phyloP scores from a whole-genome alignment of 371 early-diverging fungal genomes.

The Mortierella sp. region DNA sequence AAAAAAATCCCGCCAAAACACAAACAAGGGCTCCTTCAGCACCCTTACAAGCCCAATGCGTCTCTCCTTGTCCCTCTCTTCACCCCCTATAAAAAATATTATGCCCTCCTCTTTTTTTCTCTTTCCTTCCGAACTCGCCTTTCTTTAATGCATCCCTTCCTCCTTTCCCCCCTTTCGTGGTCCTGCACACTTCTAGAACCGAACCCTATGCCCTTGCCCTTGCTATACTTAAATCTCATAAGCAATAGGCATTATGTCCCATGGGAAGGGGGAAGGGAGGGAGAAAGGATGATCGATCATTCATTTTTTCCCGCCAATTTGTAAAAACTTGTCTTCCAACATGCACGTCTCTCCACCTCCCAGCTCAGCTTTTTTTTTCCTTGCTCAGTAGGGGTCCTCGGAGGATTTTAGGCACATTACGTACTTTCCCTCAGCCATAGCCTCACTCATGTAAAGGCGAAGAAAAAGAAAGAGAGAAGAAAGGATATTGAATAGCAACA shows the following conservation, averaged over 20 bases:
- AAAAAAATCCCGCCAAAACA: constrained; percentile 9
- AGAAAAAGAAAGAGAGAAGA: neutral
- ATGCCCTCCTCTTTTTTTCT: neutral
- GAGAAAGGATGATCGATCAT: neutral
- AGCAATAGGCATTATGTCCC: neutral
- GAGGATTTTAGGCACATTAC: neutral
- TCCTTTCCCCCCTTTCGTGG: neutral
- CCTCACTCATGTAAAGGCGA: neutral
- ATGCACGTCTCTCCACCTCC: neutral
- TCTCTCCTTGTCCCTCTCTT: neutral
- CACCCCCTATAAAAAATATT: neutral
- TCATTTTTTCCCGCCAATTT: constrained; percentile 6
- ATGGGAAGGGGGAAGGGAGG: neutral
- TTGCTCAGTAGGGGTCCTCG: neutral
- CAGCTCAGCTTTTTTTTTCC: neutral
- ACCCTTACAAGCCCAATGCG: neutral
- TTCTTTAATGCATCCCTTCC: neutral
- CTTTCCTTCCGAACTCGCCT: neutral
- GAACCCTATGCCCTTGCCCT: neutral
- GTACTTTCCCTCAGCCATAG: neutral
- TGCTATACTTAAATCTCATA: neutral
- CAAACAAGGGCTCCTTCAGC: neutral
- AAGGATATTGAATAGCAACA: neutral
- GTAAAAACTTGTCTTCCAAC: neutral
- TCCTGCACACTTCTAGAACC: neutral